phyloP scores from a whole-genome alignment of 306 rosid genomes.

The Dalbergia cultrata region DNA sequence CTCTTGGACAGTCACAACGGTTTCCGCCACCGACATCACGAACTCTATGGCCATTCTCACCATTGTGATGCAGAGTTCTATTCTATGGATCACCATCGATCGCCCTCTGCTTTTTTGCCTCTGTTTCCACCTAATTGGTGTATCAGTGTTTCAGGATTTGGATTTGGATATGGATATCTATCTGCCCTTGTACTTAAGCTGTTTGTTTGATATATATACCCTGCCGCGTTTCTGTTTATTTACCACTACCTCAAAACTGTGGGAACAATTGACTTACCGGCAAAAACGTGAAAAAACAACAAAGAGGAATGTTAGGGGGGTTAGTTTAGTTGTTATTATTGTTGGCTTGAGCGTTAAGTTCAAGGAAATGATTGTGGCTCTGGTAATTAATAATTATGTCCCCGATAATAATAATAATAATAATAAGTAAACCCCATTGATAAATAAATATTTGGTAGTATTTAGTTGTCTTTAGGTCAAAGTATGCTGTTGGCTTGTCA shows the following conservation, averaged over 20 bases:
- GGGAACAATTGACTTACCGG: background rate
- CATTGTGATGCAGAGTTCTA: conserved; percentile 66
- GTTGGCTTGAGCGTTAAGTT: background rate
- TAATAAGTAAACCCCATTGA: background rate
- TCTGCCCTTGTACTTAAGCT: background rate
- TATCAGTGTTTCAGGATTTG: background rate
- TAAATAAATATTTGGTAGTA: background rate
- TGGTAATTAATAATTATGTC: background rate
- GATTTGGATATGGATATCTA: no score
- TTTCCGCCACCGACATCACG: conserved; percentile 73
- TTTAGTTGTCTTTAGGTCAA: no score
- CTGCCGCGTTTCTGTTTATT: no score
- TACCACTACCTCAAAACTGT: background rate
- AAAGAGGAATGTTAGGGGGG: background rate
- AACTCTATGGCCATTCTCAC: conserved; percentile 75
- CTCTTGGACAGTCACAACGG: conserved; percentile 65
- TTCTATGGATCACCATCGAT: conserved; percentile 68
- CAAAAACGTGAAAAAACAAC: background rate
- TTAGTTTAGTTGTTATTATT: background rate
- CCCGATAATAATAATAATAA: background rate
- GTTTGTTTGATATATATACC: background rate
- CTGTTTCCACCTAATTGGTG: no score
- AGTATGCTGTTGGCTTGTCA: no score
- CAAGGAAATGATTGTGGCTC: background rate
- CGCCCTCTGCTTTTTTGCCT: background rate